Percentiles rank a stretch among this genome's conserved stretches.
Conservation (phyloP, 2,329 filamentous ascomycete genomes). For the Talaromyces sp. region DNA sequence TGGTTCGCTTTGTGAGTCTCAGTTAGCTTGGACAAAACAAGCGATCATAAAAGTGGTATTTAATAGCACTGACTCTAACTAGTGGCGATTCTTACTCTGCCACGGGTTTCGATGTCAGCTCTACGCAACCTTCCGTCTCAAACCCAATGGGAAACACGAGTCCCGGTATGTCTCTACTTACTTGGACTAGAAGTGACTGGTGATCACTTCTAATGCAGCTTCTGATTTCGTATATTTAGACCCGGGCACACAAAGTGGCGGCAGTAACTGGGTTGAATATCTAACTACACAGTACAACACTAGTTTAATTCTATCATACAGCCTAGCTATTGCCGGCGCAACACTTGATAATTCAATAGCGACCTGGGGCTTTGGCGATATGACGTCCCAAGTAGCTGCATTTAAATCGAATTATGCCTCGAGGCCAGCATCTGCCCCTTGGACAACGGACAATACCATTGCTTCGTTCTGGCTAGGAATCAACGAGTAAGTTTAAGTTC, state of each 20-base stretch:
- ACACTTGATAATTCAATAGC: conserved; percentile 11
- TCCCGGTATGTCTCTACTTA: conserved; percentile 3
- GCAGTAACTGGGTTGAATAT: conserved; percentile 9
- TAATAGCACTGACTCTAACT: not conserved
- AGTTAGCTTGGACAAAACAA: not conserved
- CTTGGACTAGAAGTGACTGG: not conserved
- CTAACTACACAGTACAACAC: conserved; percentile 8
- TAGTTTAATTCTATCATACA: conserved; percentile 6
- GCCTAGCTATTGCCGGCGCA: conserved; percentile 9
- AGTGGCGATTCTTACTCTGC: conserved; percentile 43
- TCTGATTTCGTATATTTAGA: conserved; percentile 2
- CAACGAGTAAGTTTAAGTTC: conserved; percentile 6
- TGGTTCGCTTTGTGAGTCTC: conserved; percentile 12
- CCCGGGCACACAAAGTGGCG: conserved; percentile 10
- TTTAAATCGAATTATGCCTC: conserved; percentile 12
- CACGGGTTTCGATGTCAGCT: conserved; percentile 53
- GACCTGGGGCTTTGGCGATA: conserved; percentile 11
- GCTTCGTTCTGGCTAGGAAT: conserved; percentile 11
- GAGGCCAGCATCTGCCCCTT: conserved; percentile 5
- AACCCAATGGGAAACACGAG: conserved; percentile 10
- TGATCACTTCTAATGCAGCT: not conserved
- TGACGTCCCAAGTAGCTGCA: conserved; percentile 8
- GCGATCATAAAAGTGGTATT: not conserved
- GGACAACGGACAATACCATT: conserved; percentile 7
- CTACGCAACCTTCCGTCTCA: conserved; percentile 35